These are phyloP conservation scores for Candida germanica DNA, from an alignment of 805 yeast genomes.

Conservation along the genomic window DNA sequence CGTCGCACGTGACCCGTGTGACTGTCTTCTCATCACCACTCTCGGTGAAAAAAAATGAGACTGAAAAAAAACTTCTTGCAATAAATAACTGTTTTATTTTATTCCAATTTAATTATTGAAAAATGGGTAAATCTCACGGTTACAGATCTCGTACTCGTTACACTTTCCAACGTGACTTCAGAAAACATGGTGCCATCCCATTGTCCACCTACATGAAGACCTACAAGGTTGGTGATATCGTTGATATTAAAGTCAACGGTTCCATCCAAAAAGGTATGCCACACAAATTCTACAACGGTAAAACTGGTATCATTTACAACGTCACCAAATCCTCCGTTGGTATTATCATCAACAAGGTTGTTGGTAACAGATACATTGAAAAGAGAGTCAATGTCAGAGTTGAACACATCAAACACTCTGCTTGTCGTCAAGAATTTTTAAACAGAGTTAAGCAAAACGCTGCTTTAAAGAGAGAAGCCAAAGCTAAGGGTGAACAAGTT, in stretches of 20 bases:
- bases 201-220: constrained; percentile 95
- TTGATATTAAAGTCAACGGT: constrained; percentile 99
- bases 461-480: constrained; percentile 89
- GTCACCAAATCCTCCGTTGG: constrained; percentile 98
- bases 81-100: constrained; percentile 1
- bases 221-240: constrained; percentile 99
- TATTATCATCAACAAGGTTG: constrained; percentile 97
- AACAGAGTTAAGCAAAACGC: constrained; percentile 98
- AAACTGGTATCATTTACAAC: constrained; percentile 98
- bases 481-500: constrained; percentile 87
- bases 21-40: constrained; percentile 8
- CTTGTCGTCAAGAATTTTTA: constrained; percentile 98
- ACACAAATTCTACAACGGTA: constrained; percentile 99
- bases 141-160: constrained; percentile 99
- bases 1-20: constrained; percentile 9
- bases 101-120: too few species aligned
- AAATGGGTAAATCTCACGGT: constrained; percentile 63
- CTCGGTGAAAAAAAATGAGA: neutral
- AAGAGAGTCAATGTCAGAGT: constrained; percentile 98
- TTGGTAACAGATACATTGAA: constrained; percentile 98
- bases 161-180: constrained; percentile 99
- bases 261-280: constrained; percentile 99
- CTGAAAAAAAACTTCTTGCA: constrained; percentile 5
- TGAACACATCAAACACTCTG: constrained; percentile 99
- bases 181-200: constrained; percentile 91